Base-by-base conservation (phyloP, 1,284 basidiomycete genomes). In the Puccinia novopanici region DNA sequence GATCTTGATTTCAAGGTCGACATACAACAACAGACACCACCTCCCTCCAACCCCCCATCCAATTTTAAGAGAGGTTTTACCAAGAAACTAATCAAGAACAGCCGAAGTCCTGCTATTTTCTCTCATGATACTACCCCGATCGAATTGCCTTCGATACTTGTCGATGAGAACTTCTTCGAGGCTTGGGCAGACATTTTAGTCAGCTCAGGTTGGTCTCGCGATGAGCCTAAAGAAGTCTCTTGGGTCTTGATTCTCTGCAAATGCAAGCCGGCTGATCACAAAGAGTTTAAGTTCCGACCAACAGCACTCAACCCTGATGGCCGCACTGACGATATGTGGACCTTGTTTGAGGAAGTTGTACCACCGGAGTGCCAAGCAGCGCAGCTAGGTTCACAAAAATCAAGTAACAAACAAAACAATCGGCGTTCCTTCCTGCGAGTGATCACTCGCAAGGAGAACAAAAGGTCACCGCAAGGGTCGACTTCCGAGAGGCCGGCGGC, bases 121-220 rank as follows among this genome's bases (percentile, higher is more conserved):
- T 82, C 83, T 9, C 84, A 83, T 82, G 84, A 85, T 61, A 84
- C 82, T 2, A 75, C 84, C n/a, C 81, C 79, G 6, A 83, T 84
- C 40, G 83, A 79, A 63, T 15, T 72, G 83, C 30, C 82, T 80
- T 9, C 72, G 74, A 27, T 45, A 82, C 63, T 61, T 13, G 79
- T 85, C 59, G 85, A 85, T 72, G 81, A 81, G n/a, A 77, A 82
- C 59, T 85, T 85, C 73, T 83, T 84, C 70, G 84, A 85, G 74
- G 83, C 83, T 1, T 85, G 83, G 82, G 84, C 84, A 9, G 84
- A 85, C 79, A 83, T 84, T 9, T 82, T 85, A 5, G 83, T 85
- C 52, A 79, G 80, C 22, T 82, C 83, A 10, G 85, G 85, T 1
- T 85, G 85, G 85, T 82, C 82, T 3, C 68, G 83, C 22, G 85